Base-by-base conservation (phyloP, 768 basidiomycete genomes). In the Boletus rubescentipes region DNA sequence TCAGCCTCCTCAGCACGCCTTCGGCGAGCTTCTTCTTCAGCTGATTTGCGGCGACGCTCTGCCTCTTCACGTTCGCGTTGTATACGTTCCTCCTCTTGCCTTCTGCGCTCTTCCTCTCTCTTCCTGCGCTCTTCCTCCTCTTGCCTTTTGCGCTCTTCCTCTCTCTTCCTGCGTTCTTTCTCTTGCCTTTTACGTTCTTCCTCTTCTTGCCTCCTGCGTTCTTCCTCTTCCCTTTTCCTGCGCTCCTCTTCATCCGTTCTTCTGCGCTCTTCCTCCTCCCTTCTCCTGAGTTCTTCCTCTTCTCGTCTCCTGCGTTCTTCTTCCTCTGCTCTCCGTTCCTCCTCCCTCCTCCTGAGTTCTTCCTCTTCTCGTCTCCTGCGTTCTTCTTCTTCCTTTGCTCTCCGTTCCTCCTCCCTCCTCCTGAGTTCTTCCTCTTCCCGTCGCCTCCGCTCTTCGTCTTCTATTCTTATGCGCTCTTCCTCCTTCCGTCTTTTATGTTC, bases 51-150 rank as follows among this genome's bases (percentile, higher is more conserved):
- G 67, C 71, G 56, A 40, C 49, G 54, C 43, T 66, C 56, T 55
- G 81, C 80, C 56, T 80, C 82, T 64, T 82, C 80, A 16, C 69
- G 73, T 65, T 83, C 79, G 10, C 66, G 68, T 51, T 77, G 75
- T 53, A 57, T 39, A 23, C 62, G 73, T 56, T 64, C 69, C 30
- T 66, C 68, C 57, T 79, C 80, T 53, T 77, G 73, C 55, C 77
- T 78, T 39, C 64, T 67, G 39, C 51, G 61, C 39, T 67, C 70
- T 38, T 67, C 65, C 29, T 59, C 54, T 16, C 21, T n/a, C 32
- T 40, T 53, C 26, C 7, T 61, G n/a, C 41, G 41, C 18, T 63
- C 61, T n/a, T 46, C 44, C 7, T 50, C 49, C 15, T 35, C 21
- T 30, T 5, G n/a, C 67, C 68, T 49, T 63, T 11, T 49, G 5